Conservation (phyloP, 768 basidiomycete species). For the Sporobolomyces phaffii region DNA sequence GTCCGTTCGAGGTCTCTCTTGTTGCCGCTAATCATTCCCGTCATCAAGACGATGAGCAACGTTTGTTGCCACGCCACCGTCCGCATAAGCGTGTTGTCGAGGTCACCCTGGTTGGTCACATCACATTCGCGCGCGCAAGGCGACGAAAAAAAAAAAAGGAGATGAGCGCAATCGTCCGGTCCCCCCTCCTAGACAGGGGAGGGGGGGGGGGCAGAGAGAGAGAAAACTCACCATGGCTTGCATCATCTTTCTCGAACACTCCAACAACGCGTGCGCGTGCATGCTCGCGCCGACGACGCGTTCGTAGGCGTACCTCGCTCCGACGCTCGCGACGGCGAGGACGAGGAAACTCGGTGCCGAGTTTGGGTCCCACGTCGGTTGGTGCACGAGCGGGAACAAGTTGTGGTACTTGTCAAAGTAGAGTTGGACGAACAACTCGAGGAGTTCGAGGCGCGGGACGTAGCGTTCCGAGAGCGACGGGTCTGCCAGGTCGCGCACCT, state of each 20-base stretch:
- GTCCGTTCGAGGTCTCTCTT: conserved; percentile 36
- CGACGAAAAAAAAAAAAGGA: no score
- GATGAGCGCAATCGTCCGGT: no score
- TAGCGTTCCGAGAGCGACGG: conserved; percentile 27
- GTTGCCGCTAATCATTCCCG: conserved; percentile 36
- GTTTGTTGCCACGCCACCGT: conserved; percentile 37
- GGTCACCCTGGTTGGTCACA: conserved; percentile 11
- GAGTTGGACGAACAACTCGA: conserved; percentile 35
- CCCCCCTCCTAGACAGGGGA: no score
- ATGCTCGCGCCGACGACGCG: conserved; percentile 30
- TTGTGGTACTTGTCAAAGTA: conserved; percentile 30
- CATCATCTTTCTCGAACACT: conserved; percentile 25
- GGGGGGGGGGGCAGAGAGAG: no score
- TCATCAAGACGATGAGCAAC: conserved; percentile 22
- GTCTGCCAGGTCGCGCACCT: conserved; percentile 21
- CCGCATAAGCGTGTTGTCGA: conserved; percentile 31
- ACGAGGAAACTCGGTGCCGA: conserved; percentile 32
- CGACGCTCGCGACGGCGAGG: conserved; percentile 33
- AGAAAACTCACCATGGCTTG: conserved; percentile 17
- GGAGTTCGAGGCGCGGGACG: conserved; percentile 28
- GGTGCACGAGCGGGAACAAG: conserved; percentile 27
- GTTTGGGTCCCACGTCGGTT: conserved; percentile 37
- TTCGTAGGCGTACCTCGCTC: conserved; percentile 31
- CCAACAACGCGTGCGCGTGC: conserved; percentile 33
- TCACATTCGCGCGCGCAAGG: no score